A percentile compares a stretch with the other conserved stretches of the same genome.
Conservation (phyloP, 495 filamentous ascomycete genomes). For the Neurospora africana region DNA sequence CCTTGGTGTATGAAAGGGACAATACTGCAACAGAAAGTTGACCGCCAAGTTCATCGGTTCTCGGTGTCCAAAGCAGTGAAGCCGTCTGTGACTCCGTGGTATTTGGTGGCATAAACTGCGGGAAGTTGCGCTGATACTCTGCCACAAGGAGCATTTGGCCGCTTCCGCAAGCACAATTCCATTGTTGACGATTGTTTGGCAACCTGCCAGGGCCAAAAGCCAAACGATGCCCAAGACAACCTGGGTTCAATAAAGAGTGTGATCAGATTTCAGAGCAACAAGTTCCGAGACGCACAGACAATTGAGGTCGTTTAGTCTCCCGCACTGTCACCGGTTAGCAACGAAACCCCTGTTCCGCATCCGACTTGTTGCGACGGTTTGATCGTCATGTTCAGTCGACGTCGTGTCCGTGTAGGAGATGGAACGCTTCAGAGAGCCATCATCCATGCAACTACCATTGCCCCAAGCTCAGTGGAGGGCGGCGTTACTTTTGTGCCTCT, state of each 20-base stretch:
- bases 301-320: not conserved
- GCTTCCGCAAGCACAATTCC: conserved; percentile 8
- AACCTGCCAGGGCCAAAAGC: conserved; percentile 7
- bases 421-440: conserved; percentile 12
- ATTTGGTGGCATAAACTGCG: not conserved
- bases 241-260: conserved; percentile 15
- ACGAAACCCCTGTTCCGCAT: conserved; percentile 9
- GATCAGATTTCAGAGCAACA: conserved; percentile 13
- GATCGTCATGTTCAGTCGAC: conserved; percentile 16
- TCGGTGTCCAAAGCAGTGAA: not conserved
- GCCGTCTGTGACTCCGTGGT: not conserved
- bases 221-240: conserved; percentile 13
- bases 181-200: conserved; percentile 17
- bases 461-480: conserved; percentile 1
- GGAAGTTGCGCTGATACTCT: not conserved
- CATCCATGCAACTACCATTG: conserved; percentile 17
- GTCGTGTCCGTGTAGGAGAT: conserved; percentile 9
- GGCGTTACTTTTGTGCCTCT: not conserved
- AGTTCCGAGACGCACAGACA: conserved; percentile 23
- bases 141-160: not conserved
- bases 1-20: conserved; percentile 17
- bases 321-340: not conserved
- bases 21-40: conserved; percentile 15
- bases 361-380: conserved; percentile 12
- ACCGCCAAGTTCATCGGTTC: conserved; percentile 26